Evolutionary conservation across 768 basidiomycete genomes (phyloP), one percentile per base, ranked within the genome.

Genomic region (Amanita inopinata): DNA sequence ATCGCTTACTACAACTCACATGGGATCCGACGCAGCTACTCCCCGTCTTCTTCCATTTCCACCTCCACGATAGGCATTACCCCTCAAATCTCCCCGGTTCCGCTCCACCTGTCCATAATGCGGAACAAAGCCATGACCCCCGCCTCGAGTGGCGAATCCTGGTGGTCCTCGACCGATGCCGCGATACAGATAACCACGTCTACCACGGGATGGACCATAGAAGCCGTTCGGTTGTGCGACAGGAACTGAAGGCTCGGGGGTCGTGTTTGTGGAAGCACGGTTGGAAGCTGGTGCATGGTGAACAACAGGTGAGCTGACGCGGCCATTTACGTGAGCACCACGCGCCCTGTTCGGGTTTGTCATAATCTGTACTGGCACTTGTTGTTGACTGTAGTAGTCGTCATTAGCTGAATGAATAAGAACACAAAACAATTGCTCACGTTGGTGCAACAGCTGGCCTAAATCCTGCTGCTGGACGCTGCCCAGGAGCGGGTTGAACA

Each of bases 281-380:
- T 49, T 43, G 8, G 49, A 34, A 12, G n/a, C 32, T 5, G 45
- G 39, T 9, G 47, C 38, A 22, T 31, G 40, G 4, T 25, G 43
- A 19, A 15, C 27, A 15, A 40, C 18, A 49, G 54, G 53, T 28
- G 57, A 51, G 0, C 57, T 59, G 12, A 62, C 64, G 25, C 64
- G 62, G 19, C 56, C 62, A 51, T 67, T 61, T 4, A 49, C 48
- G 40, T 50, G 47, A 1, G 53, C 56, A 4, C 62, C 61, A 32
- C 70, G 65, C 2, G 66, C 70, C 40, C 75, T 67, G 56, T 82
- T 80, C 0, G 87, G 87, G 53, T 90, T 89, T 10, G 73, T 58
- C 80, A 88, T 83, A 43, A 89, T 88, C 24, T 76, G 71, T 11
- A 87, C 67, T 3, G 73, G 71, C 2, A 60, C 41, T 38, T 51